These are phyloP conservation scores for Plasmodium ovale DNA, from an alignment of 169 alveolate species.

Conservation along the genomic window DNA sequence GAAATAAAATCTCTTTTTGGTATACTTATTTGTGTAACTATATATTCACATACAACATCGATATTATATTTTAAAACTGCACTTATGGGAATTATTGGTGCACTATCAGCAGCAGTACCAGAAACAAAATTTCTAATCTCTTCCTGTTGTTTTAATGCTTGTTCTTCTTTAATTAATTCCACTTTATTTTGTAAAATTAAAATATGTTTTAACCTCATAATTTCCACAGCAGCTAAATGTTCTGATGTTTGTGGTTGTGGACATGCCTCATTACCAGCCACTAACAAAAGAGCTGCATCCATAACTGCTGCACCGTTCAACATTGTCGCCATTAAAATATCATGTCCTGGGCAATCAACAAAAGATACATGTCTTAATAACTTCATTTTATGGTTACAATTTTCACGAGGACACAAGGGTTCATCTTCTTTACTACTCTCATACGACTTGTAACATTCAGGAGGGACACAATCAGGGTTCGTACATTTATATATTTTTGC, in stretches of 20 bases:
- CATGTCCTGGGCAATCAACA: conserved; percentile 99
- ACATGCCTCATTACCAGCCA: conserved; percentile 97
- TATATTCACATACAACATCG: conserved; percentile 96
- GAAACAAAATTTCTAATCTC: conserved; percentile 94
- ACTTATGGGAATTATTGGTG: conserved; percentile 97
- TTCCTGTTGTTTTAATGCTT: conserved; percentile 95
- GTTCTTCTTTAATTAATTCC: conserved; percentile 97
- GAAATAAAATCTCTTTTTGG: conserved; percentile 97
- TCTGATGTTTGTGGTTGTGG: conserved; percentile 99
- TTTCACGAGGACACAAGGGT: conserved; percentile 93
- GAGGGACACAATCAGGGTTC: conserved; percentile 96
- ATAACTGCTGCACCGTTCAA: conserved; percentile 99
- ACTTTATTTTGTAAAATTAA: conserved; percentile 98
- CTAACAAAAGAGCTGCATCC: conserved; percentile 98
- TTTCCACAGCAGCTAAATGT: conserved; percentile 99
- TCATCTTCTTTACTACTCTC: conserved; percentile 94
- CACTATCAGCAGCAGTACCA: conserved; percentile 97
- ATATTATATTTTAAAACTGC: conserved; percentile 97
- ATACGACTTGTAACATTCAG: conserved; percentile 94
- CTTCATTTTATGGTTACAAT: conserved; percentile 90
- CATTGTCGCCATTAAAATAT: conserved; percentile 99
- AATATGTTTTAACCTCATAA: conserved; percentile 97
- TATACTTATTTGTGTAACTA: conserved; percentile 94
- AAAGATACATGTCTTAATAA: conserved; percentile 96
- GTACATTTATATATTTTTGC: conserved; percentile 98